A percentile compares a stretch with the other conserved stretches of the same genome.
Evolutionary conservation across 805 yeast species (phyloP).

Genomic region (Starmerella gropengiesseri): DNA sequence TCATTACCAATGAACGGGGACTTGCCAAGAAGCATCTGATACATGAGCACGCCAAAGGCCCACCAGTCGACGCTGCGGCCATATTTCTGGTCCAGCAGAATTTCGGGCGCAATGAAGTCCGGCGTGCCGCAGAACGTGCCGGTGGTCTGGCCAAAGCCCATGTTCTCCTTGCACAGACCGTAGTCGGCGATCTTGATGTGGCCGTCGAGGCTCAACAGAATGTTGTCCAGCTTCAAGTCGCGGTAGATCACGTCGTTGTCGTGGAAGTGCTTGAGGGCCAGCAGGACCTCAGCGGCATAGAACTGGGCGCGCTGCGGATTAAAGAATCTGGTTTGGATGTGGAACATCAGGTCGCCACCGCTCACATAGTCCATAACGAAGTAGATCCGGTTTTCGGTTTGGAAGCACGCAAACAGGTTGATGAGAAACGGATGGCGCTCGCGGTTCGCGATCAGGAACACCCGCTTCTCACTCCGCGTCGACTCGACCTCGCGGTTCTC

Average conservation of each 20-base stretch:
- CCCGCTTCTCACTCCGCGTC: slow-evolving; percentile 88
- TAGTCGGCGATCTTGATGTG: slow-evolving; percentile 96
- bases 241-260: slow-evolving; percentile 93
- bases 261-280: slow-evolving; percentile 87
- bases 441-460: slow-evolving; percentile 68
- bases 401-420: slow-evolving; percentile 89
- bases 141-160: slow-evolving; percentile 71
- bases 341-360: slow-evolving; percentile 99
- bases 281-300: slow-evolving; percentile 90
- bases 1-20: slow-evolving; percentile 97
- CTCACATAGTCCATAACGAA: slow-evolving; percentile 97
- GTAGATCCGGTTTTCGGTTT: slow-evolving; percentile 92
- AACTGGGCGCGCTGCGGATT: slow-evolving; percentile 88
- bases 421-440: slow-evolving; percentile 88
- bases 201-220: slow-evolving; percentile 76
- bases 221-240: slow-evolving; percentile 91
- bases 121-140: slow-evolving; percentile 96
- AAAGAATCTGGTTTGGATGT: slow-evolving; percentile 84
- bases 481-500: slow-evolving; percentile 95
- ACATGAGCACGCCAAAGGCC: slow-evolving; percentile 95
- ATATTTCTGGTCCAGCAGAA: slow-evolving; percentile 81
- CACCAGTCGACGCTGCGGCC: slow-evolving; percentile 98
- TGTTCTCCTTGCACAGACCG: slow-evolving; percentile 90
- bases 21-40: slow-evolving; percentile 92
- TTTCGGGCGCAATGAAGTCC: slow-evolving; percentile 98